Conservation (phyloP, 768 basidiomycete species). For the Omphalotus guepiniiformis region DNA sequence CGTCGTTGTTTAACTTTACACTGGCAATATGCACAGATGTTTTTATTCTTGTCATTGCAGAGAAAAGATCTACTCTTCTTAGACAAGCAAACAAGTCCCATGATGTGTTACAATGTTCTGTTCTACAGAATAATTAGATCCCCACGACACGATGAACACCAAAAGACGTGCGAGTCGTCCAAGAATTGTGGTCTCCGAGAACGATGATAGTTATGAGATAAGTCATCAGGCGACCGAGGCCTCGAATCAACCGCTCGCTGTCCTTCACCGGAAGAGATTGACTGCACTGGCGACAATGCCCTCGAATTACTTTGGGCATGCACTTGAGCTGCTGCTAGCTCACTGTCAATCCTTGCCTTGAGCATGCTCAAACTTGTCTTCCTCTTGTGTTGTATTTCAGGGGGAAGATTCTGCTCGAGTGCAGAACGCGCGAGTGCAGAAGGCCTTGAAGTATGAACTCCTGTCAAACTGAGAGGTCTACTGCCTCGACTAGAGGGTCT, state of each 20-base stretch:
- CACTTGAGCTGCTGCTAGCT: constrained; percentile 32
- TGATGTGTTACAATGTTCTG: too few species aligned
- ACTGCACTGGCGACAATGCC: constrained; percentile 52
- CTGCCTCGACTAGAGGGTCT: constrained; percentile 7
- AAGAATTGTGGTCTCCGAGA: constrained; percentile 72
- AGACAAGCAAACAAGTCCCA: too few species aligned
- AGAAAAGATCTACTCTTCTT: too few species aligned
- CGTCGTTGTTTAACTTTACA: too few species aligned
- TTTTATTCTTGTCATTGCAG: too few species aligned
- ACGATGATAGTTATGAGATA: constrained; percentile 21
- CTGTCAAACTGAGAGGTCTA: neutral
- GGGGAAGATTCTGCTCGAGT: constrained; percentile 66
- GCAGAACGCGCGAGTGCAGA: constrained; percentile 44
- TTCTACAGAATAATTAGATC: constrained; percentile 74
- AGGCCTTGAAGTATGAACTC: constrained; percentile 7
- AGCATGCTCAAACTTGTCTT: constrained; percentile 85
- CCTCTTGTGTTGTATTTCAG: constrained; percentile 78
- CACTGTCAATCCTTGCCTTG: constrained; percentile 86
- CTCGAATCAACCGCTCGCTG: constrained; percentile 19
- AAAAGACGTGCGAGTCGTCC: constrained; percentile 87
- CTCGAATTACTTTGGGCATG: constrained; percentile 45
- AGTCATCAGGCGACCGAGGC: too few species aligned
- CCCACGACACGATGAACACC: constrained; percentile 80
- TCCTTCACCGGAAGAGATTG: constrained; percentile 27
- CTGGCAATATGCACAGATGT: too few species aligned